Evolutionary conservation across 345 rosid genomes (phyloP).

Genomic region (Gossypium turneri): DNA sequence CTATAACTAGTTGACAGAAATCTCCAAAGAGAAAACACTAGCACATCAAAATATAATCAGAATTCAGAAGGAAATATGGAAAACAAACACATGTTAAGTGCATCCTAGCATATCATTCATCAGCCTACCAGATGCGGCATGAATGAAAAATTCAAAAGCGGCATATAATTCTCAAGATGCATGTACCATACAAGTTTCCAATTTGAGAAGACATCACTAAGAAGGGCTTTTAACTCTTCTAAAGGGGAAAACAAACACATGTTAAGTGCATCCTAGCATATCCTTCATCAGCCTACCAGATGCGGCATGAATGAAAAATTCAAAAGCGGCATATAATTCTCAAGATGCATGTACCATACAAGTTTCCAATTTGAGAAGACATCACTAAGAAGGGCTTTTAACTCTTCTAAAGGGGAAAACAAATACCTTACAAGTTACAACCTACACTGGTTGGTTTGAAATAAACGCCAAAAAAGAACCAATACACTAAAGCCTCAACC

Average conservation of each 20-base stretch:
- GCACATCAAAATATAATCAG: slow-evolving; percentile 8
- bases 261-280: no score
- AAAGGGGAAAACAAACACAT: no score
- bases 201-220: slow-evolving; percentile 8
- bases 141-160: neutral
- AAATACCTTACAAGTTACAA: neutral
- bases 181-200: slow-evolving; percentile 1
- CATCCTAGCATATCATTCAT: neutral
- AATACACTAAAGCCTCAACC: neutral
- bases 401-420: neutral
- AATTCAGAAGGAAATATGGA: slow-evolving; percentile 1
- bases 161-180: neutral
- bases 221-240: neutral
- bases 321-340: neutral
- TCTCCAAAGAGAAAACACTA: slow-evolving; percentile 8
- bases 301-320: no score
- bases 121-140: neutral
- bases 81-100: neutral
- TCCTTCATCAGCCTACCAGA: no score
- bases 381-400: slow-evolving; percentile 1
- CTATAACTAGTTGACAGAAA: slow-evolving; percentile 15
- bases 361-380: slow-evolving; percentile 5
- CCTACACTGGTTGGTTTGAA: neutral
- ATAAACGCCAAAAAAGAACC: neutral
- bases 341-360: neutral